Conservation (phyloP, 148 eudicot species). For the Pouteria glomerata region DNA sequence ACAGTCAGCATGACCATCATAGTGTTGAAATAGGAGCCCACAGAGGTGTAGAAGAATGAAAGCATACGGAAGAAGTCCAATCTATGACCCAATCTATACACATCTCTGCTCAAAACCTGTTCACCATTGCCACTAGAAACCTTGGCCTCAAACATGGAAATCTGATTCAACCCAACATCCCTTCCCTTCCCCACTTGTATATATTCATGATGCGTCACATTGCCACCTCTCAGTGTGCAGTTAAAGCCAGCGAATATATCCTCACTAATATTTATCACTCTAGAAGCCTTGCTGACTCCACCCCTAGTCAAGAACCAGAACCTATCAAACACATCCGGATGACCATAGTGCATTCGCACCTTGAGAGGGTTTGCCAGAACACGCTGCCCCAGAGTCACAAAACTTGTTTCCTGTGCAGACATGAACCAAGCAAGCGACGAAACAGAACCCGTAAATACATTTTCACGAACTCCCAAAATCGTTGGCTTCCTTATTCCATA, state of each 20-base stretch:
- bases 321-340: constrained; percentile 92
- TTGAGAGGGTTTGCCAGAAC: constrained; percentile 91
- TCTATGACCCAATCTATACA: constrained; percentile 89
- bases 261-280: constrained; percentile 85
- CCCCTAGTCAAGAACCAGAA: constrained; percentile 89
- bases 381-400: constrained; percentile 91
- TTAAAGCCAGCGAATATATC: constrained; percentile 94
- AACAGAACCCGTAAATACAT: constrained; percentile 87
- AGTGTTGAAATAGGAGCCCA: constrained; percentile 78
- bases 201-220: constrained; percentile 92
- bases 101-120: constrained; percentile 88
- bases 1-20: constrained; percentile 75
- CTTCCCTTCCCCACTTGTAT: constrained; percentile 97
- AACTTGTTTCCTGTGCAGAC: constrained; percentile 93
- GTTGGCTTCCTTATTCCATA: constrained; percentile 80
- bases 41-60: constrained; percentile 78
- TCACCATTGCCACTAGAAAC: constrained; percentile 97
- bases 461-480: constrained; percentile 87
- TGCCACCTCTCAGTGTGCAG: constrained; percentile 91
- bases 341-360: constrained; percentile 98
- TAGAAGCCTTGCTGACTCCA: constrained; percentile 94
- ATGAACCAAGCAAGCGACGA: constrained; percentile 99
- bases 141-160: constrained; percentile 98
- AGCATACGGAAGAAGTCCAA: constrained; percentile 95
- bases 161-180: constrained; percentile 93